These are phyloP conservation scores for Oryza glaberrima DNA, from an alignment of 176 grass and related monocot species.

Conservation along the genomic window DNA sequence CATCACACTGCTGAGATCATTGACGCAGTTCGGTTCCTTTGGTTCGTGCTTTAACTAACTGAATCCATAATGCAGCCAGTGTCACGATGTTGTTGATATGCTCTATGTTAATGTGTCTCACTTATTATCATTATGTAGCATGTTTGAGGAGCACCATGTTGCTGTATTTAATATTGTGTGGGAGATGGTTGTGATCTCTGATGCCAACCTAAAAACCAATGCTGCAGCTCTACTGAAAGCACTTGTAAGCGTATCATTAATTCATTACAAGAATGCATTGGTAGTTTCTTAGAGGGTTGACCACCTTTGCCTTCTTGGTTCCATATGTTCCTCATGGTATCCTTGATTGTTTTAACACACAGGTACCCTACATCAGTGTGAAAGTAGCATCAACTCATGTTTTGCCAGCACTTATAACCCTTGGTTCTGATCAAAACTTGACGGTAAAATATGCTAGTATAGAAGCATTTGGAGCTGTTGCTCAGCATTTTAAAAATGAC, in stretches of 20 bases:
- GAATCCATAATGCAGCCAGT: constrained; percentile 20
- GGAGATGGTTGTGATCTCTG: constrained; percentile 97
- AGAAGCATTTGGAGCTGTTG: constrained; percentile 94
- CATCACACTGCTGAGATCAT: constrained; percentile 77
- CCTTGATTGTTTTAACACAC: constrained; percentile 40
- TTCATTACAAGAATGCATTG: constrained; percentile 30
- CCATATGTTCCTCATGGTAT: constrained; percentile 29
- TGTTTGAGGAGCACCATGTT: constrained; percentile 87
- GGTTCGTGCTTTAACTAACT: constrained; percentile 57
- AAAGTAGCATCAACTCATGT: constrained; percentile 89
- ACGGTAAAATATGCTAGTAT: constrained; percentile 98
- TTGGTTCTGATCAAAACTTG: constrained; percentile 82
- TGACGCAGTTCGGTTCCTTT: constrained; percentile 86
- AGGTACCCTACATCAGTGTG: constrained; percentile 82
- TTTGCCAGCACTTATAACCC: constrained; percentile 93
- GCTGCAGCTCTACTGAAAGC: constrained; percentile 87
- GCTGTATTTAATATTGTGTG: constrained; percentile 85
- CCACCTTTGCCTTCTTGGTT: not conserved
- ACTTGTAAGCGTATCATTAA: constrained; percentile 62
- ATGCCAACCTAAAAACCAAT: constrained; percentile 76
- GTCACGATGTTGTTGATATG: constrained; percentile 25
- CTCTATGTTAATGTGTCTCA: constrained; percentile 43
- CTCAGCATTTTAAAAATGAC: constrained; percentile 96
- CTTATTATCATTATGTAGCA: constrained; percentile 60
- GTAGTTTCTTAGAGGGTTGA: not conserved